Evolutionary conservation across 164 flowering plant genomes (phyloP), one percentile per base, ranked within the genome.

Genomic region (Euptelea pleiosperma): DNA sequence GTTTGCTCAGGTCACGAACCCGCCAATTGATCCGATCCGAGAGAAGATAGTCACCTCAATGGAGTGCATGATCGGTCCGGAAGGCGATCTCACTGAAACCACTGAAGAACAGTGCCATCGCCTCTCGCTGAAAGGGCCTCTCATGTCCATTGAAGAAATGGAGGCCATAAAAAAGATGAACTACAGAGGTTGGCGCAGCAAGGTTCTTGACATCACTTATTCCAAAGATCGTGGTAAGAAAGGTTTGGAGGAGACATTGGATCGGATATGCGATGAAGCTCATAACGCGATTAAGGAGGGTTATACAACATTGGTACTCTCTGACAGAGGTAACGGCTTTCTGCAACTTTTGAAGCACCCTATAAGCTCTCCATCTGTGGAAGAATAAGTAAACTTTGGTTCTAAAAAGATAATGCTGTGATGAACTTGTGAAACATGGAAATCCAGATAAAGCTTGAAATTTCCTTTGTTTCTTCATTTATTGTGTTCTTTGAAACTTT

Each of bases 1-100:
- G 99, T 91, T 94, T 83, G 99, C 99, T 67, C 99, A 94, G 75
- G 99, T 94, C 21, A 94, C 99, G 57, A 94, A 94, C 43, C 99
- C 99, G 30, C 99, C 98, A 9, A 94, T 94, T 68, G 99, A 94
- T 76, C 99, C 99, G 37, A 94, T 94, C n/a, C 69, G 98, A 34
- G 99, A 94, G 79, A 89, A 91, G 71, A 91, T 94, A 15, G 99
- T 94, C 49, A 94, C 99, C 31, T 94, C 98, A 33, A 94, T 82
- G 96, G 90, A 89, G 61, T 94, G 99, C 71, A 91, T 94, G 99
- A 79, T 91, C 61, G 99, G 98, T 41, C 96, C 99, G 31, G 99
- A 94, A 72, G 99, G 99, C 21, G 99, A 87, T 73, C 80, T 94
- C 15, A 89, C 96, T 2, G 98, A 94, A 73, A 87, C 95, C 47